Evolutionary conservation across 495 filamentous ascomycete species (phyloP), one percentile per base, ranked within the genome.

Genomic region (Penicillium ochrochloron): DNA sequence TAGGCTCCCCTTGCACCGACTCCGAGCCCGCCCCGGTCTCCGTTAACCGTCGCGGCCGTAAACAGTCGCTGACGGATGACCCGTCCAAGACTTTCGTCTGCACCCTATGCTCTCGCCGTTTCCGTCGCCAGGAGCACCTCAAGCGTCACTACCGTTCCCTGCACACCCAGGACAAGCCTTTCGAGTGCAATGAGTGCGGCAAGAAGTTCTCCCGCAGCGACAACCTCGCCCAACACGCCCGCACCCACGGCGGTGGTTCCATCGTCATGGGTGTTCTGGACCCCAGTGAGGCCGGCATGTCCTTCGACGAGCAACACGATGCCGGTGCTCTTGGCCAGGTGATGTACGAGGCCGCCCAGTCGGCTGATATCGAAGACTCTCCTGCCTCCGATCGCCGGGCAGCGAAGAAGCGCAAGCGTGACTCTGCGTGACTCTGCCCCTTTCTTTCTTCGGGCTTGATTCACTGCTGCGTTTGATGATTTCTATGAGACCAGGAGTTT

Each of bases 161-260:
- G 48, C 96, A 98, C 82, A 99, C 96, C 2, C 88, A 96, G 68
- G 95, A 98, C 63, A 99, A 99, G 87, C 96, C 96, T 8, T 98
- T 98, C 75, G 92, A 97, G 77, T 99, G 96, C 80, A 80, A 86
- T 63, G 94, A 98, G 79, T 99, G 96, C 69, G 94, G 95, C 63
- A 99, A 99, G 88, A 97, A 97, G 82, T 99, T 98, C 82, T 98
- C 95, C 1, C 91, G 96, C 61, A 94, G 90, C 69, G 96, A 99
- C 78, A 99, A 99, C 80, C 86, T 99, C 25, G 89, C 92, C 34
- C 96, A 99, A 78, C 96, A 99, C 72, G 88, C 95, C 53, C 88
- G 96, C 55, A 99, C 95, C 15, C 96, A 99, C 69, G 96, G 92
- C 51, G 88, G 88, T 56, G 92, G 92, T 50, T 91, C 94, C 60